These are phyloP conservation scores for Mycena amicta DNA, from an alignment of 768 basidiomycete species.

Conservation along the genomic window DNA sequence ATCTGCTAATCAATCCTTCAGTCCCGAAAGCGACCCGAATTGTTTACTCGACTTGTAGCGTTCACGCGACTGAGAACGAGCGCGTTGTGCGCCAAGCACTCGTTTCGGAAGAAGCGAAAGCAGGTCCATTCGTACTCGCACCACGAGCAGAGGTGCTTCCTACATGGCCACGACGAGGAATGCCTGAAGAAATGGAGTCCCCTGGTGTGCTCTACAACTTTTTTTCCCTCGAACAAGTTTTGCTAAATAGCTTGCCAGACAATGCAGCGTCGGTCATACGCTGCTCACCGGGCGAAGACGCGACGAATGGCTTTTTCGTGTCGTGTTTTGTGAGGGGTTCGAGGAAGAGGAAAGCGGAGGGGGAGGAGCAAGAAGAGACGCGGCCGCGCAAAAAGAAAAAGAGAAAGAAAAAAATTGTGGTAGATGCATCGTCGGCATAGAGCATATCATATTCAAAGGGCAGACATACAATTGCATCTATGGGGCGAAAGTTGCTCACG, in stretches of 20 bases:
- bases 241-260: constrained; percentile 33
- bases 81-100: constrained; percentile 81
- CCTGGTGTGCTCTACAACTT: constrained; percentile 41
- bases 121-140: constrained; percentile 69
- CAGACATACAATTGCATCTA: constrained; percentile 11
- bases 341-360: constrained; percentile 29
- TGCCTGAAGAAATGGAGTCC: constrained; percentile 61
- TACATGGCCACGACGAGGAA: constrained; percentile 80
- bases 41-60: constrained; percentile 97
- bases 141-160: constrained; percentile 69
- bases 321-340: constrained; percentile 72
- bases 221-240: background rate
- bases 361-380: constrained; percentile 18
- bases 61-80: constrained; percentile 92
- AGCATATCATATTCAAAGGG: constrained; percentile 22
- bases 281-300: constrained; percentile 80
- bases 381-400: constrained; percentile 18
- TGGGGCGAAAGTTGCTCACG: constrained; percentile 30
- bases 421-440: background rate
- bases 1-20: constrained; percentile 33
- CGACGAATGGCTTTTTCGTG: constrained; percentile 97
- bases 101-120: constrained; percentile 65
- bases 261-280: constrained; percentile 66
- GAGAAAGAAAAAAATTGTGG: constrained; percentile 15
- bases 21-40: constrained; percentile 79